phyloP scores from a whole-genome alignment of 495 filamentous ascomycete species.

The Lophiotrema nucula region DNA sequence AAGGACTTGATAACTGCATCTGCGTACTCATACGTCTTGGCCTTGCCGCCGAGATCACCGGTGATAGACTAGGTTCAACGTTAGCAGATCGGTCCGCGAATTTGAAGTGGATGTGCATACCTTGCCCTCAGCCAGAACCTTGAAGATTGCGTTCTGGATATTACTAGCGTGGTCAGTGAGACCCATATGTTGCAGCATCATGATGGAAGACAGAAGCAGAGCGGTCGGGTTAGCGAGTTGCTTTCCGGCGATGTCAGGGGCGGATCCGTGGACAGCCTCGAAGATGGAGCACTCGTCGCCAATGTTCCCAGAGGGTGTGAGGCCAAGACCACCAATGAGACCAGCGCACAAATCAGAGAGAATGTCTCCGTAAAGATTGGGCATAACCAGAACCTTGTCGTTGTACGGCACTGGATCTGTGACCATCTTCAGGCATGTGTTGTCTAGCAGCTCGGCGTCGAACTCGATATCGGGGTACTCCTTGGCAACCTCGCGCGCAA shows the following conservation, averaged over 20 bases:
- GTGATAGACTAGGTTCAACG: conserved; percentile 66
- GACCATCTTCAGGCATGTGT: conserved; percentile 97
- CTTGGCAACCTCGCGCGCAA: conserved; percentile 78
- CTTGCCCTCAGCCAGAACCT: conserved; percentile 93
- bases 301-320: conserved; percentile 97
- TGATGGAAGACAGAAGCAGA: conserved; percentile 84
- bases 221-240: conserved; percentile 93
- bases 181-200: conserved; percentile 99
- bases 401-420: conserved; percentile 93
- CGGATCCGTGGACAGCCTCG: conserved; percentile 97
- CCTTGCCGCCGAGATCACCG: conserved; percentile 89
- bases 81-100: conserved; percentile 22
- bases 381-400: conserved; percentile 99
- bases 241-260: conserved; percentile 96
- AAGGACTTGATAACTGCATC: conserved; percentile 84
- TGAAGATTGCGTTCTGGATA: conserved; percentile 93
- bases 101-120: conserved; percentile 40
- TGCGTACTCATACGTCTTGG: conserved; percentile 90
- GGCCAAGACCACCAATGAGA: conserved; percentile 93
- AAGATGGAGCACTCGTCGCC: conserved; percentile 82
- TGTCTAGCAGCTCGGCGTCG: conserved; percentile 95
- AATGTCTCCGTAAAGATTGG: conserved; percentile 99
- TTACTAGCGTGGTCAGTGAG: conserved; percentile 76
- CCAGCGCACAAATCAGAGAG: conserved; percentile 99
- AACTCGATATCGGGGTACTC: conserved; percentile 93